These are phyloP conservation scores for Fraxinus latifolia DNA, from an alignment of 305 asterid species.

Conservation along the genomic window DNA sequence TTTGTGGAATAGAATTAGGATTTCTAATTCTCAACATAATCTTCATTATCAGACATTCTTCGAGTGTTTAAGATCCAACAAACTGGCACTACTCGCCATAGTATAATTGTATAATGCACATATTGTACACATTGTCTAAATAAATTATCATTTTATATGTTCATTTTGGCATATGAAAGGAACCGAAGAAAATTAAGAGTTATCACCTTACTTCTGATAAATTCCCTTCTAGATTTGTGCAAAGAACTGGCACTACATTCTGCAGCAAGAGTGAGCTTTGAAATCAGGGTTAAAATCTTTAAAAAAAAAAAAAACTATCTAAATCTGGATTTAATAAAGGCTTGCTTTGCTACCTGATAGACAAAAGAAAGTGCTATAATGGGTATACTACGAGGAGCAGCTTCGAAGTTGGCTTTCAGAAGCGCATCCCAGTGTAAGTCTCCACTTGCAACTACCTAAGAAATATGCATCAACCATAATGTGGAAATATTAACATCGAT, in stretches of 20 bases:
- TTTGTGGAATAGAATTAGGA: background rate
- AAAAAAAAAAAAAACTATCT: background rate
- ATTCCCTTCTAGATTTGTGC: conserved; percentile 93
- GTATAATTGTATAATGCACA: background rate
- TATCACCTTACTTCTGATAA: conserved; percentile 83
- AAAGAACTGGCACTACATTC: conserved; percentile 94
- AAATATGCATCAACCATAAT: conserved; percentile 10
- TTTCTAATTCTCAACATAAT: background rate
- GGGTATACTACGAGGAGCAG: conserved; percentile 85
- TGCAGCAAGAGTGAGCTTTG: conserved; percentile 32
- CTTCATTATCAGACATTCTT: background rate
- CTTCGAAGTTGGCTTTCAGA: conserved; percentile 69
- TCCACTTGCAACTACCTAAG: conserved; percentile 74
- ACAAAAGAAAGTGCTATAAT: conserved; percentile 92
- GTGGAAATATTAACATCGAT: background rate
- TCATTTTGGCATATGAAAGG: conserved; percentile 14
- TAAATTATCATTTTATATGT: background rate
- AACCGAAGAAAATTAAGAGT: conserved; percentile 16
- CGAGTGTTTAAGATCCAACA: background rate
- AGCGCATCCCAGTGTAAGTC: conserved; percentile 89
- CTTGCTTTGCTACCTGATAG: conserved; percentile 59
- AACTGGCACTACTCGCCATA: background rate
- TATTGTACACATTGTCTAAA: background rate
- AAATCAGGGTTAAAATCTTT: conserved; percentile 1
- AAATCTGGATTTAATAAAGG: background rate